phyloP scores from a whole-genome alignment of 192 early-diverging fungal genomes.

The Backusella mclennaniae region DNA sequence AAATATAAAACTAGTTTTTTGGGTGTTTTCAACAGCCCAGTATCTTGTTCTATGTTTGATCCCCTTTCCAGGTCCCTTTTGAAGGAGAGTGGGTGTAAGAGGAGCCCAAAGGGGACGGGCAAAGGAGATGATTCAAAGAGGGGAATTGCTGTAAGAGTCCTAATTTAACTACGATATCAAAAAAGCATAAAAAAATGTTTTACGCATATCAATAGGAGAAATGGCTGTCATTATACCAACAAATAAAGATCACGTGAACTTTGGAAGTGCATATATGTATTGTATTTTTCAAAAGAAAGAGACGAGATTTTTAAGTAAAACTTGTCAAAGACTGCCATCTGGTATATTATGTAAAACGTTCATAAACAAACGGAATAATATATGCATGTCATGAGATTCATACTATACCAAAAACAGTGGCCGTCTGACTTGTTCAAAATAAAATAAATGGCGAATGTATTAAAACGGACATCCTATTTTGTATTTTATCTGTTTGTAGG shows the following conservation, averaged over 20 bases:
- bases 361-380: neutral
- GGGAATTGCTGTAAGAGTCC: neutral
- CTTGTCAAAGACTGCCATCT: neutral
- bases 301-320: neutral
- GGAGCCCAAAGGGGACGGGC: neutral
- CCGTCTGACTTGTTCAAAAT: slow-evolving; percentile 3
- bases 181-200: neutral
- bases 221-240: neutral
- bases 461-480: neutral
- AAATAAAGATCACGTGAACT: neutral
- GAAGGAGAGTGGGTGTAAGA: neutral
- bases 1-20: neutral
- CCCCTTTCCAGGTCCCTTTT: slow-evolving; percentile 1
- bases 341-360: neutral
- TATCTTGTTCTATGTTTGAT: neutral
- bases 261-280: neutral
- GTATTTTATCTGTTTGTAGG: neutral
- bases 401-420: neutral
- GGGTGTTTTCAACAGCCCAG: neutral
- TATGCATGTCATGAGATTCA: neutral
- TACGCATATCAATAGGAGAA: slow-evolving; percentile 1
- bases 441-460: neutral
- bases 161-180: slow-evolving; percentile 2
- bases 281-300: neutral
- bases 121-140: neutral